Conservation (phyloP, 2,329 filamentous ascomycete genomes). For the Xenosphaeropsis pyriputrescens region DNA sequence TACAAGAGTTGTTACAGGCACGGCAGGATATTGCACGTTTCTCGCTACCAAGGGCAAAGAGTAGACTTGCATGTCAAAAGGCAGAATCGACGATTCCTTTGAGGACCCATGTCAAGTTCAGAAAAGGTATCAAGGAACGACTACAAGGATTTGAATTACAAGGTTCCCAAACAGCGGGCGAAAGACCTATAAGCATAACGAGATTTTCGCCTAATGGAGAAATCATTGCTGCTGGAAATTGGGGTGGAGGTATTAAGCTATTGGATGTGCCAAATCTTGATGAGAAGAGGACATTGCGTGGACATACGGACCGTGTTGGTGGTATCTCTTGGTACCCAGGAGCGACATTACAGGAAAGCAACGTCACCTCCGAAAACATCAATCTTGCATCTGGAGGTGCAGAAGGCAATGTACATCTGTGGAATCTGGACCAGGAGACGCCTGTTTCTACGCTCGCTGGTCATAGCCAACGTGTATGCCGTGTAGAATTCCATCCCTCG, state of each 20-base stretch:
- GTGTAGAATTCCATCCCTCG: conserved; percentile 88
- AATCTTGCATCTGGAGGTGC: conserved; percentile 87
- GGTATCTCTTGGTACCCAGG: conserved; percentile 84
- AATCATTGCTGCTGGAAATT: conserved; percentile 79
- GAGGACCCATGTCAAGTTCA: conserved; percentile 81
- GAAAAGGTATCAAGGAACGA: conserved; percentile 75
- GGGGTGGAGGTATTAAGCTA: conserved; percentile 79
- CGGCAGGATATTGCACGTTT: conserved; percentile 68
- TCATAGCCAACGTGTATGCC: conserved; percentile 75
- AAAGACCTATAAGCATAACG: conserved; percentile 82
- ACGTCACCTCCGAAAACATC: conserved; percentile 55
- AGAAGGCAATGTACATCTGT: conserved; percentile 76
- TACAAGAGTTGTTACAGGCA: conserved; percentile 57
- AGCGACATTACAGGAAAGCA: conserved; percentile 57
- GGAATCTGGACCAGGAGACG: conserved; percentile 77
- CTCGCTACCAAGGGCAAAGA: conserved; percentile 70
- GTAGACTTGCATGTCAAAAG: conserved; percentile 62
- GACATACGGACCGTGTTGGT: conserved; percentile 79
- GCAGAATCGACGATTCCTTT: conserved; percentile 71
- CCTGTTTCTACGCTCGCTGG: conserved; percentile 71
- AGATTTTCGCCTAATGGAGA: conserved; percentile 79
- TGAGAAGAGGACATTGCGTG: conserved; percentile 60
- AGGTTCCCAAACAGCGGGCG: conserved; percentile 83
- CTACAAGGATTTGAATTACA: conserved; percentile 78
- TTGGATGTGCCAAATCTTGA: conserved; percentile 73